Conservation (phyloP, 495 filamentous ascomycete species). For the Entonaema liquescens region DNA sequence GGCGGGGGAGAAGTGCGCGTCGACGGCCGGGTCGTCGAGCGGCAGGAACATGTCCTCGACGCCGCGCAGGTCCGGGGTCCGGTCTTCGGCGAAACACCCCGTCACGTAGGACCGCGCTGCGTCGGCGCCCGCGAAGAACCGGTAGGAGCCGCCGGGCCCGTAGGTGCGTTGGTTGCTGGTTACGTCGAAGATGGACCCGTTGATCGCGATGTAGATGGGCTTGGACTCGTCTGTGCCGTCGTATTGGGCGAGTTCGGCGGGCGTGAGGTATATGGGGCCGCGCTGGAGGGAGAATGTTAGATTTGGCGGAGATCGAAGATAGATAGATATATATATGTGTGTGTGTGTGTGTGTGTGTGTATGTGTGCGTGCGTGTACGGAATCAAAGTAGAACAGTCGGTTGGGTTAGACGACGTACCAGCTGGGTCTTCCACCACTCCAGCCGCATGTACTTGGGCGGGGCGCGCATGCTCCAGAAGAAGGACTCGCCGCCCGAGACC, state of each 20-base stretch:
- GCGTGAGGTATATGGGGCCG: constrained; percentile 70
- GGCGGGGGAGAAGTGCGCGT: constrained; percentile 55
- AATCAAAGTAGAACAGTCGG: not conserved
- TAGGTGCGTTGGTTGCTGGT: constrained; percentile 76
- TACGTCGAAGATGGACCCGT: constrained; percentile 95
- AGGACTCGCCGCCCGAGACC: constrained; percentile 72
- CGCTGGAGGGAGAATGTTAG: constrained; percentile 32
- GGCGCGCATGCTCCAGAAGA: constrained; percentile 63
- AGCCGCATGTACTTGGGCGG: constrained; percentile 73
- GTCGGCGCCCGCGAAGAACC: constrained; percentile 86
- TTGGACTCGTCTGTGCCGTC: constrained; percentile 77
- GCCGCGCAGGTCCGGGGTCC: constrained; percentile 81
- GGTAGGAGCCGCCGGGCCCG: constrained; percentile 89
- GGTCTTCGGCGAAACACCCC: constrained; percentile 90
- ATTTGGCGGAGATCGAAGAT: too few species aligned
- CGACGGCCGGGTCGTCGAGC: constrained; percentile 68
- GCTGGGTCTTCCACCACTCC: constrained; percentile 67
- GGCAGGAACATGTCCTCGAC: constrained; percentile 91
- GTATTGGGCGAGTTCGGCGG: constrained; percentile 73
- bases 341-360: not conserved
- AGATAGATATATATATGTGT: not conserved
- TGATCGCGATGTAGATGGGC: constrained; percentile 91
- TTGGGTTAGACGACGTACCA: constrained; percentile 59
- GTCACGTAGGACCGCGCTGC: constrained; percentile 93
- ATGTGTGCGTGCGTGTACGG: not conserved